Evolutionary conservation across 148 eudicot genomes (phyloP).

Genomic region (Oxyria digyna): DNA sequence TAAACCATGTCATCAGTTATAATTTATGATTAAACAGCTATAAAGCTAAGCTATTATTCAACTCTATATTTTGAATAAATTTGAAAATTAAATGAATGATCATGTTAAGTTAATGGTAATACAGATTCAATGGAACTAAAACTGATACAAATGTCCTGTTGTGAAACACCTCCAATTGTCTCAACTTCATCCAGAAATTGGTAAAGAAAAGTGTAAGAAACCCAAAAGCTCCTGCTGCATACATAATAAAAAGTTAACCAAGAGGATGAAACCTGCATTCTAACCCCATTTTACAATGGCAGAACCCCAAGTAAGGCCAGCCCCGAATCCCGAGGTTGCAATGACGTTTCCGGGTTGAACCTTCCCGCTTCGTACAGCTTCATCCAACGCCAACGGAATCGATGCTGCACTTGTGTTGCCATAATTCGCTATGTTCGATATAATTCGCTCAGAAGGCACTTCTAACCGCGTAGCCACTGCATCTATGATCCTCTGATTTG

Average conservation of each 20-base stretch:
- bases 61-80: too few species aligned
- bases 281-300: constrained; percentile 79
- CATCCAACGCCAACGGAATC: constrained; percentile 88
- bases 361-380: constrained; percentile 80
- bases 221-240: neutral
- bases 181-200: neutral
- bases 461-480: constrained; percentile 61
- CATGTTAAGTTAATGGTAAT: too few species aligned
- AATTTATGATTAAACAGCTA: too few species aligned
- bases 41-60: too few species aligned
- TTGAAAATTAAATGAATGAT: too few species aligned
- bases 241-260: neutral
- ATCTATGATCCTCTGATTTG: constrained; percentile 87
- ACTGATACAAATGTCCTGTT: neutral
- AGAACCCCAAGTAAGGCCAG: constrained; percentile 97
- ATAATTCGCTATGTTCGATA: constrained; percentile 80
- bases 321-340: constrained; percentile 91
- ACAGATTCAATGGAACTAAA: neutral
- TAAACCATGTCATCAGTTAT: too few species aligned
- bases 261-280: neutral
- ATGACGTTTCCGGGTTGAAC: constrained; percentile 67
- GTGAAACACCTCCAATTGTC: neutral
- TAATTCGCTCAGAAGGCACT: constrained; percentile 62
- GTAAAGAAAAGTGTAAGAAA: neutral
- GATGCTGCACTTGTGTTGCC: constrained; percentile 97